Evolutionary conservation across 495 filamentous ascomycete genomes (phyloP).

Genomic region (Penicillium paxilli): DNA sequence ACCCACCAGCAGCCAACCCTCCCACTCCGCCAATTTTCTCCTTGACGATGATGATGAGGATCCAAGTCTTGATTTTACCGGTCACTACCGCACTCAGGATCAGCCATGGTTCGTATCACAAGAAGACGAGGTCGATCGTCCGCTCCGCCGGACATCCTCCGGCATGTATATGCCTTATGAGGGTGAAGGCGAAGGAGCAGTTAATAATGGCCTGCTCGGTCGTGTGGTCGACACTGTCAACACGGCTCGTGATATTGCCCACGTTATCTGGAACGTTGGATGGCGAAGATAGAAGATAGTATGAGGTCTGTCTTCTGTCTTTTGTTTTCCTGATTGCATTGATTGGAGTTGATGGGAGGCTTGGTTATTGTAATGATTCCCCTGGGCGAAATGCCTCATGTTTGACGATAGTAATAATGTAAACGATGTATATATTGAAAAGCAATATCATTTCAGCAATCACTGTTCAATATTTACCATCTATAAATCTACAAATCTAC

Average conservation of each 20-base stretch:
- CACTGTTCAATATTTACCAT: background rate
- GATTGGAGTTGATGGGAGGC: too few species aligned
- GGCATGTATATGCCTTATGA: conserved; percentile 89
- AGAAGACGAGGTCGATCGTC: conserved; percentile 42
- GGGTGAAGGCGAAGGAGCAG: conserved; percentile 53
- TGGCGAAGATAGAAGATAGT: conserved; percentile 66
- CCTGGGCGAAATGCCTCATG: too few species aligned
- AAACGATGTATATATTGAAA: too few species aligned
- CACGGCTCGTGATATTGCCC: conserved; percentile 91
- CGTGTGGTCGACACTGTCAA: conserved; percentile 92
- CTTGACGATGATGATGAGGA: conserved; percentile 68
- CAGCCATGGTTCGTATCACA: conserved; percentile 37
- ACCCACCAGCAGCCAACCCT: too few species aligned
- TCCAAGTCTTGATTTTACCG: conserved; percentile 47
- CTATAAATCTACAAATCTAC: too few species aligned
- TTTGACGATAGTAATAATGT: too few species aligned
- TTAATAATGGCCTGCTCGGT: conserved; percentile 66
- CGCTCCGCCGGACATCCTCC: conserved; percentile 68
- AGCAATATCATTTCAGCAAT: too few species aligned
- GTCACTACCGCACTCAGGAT: conserved; percentile 21
- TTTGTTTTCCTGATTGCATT: too few species aligned
- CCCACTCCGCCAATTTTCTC: conserved; percentile 69
- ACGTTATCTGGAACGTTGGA: conserved; percentile 97
- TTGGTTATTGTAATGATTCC: too few species aligned
- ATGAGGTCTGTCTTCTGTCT: too few species aligned